phyloP scores from a whole-genome alignment of 139 green algal species.

The Closterium sp. region DNA sequence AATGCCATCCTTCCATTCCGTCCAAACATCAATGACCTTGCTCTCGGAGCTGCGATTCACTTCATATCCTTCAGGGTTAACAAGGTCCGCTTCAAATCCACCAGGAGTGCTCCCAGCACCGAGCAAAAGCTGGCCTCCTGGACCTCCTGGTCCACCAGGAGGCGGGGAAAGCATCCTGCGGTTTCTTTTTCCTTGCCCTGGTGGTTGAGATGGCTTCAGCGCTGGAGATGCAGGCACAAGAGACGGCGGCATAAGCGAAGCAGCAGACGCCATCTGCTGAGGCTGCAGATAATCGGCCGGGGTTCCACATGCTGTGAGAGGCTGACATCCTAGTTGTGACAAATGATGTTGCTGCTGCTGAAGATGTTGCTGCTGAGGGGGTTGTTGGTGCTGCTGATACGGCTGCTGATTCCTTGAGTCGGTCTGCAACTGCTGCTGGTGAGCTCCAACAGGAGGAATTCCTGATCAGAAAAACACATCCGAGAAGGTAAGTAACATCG shows the following conservation, averaged over 20 bases:
- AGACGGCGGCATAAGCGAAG: background rate
- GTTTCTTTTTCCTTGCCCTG: background rate
- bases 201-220: background rate
- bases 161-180: background rate
- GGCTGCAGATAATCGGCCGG: background rate
- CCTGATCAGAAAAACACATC: background rate
- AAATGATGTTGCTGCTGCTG: background rate
- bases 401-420: background rate
- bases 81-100: conserved; percentile 26
- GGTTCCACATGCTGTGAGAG: background rate
- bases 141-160: background rate
- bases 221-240: background rate
- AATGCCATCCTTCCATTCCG: conserved; percentile 38
- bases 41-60: conserved; percentile 41
- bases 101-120: background rate
- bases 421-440: background rate
- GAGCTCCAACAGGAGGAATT: background rate
- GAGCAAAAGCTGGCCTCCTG: background rate
- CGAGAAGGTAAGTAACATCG: conserved; percentile 3
- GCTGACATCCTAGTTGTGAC: background rate
- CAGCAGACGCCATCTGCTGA: background rate
- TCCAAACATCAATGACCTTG: conserved; percentile 37
- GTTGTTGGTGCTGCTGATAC: background rate
- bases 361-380: background rate
- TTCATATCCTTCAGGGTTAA: conserved; percentile 28